Evolutionary conservation across 352 stramenopile genomes (phyloP).

Genomic region (Peronospora farinosa): DNA sequence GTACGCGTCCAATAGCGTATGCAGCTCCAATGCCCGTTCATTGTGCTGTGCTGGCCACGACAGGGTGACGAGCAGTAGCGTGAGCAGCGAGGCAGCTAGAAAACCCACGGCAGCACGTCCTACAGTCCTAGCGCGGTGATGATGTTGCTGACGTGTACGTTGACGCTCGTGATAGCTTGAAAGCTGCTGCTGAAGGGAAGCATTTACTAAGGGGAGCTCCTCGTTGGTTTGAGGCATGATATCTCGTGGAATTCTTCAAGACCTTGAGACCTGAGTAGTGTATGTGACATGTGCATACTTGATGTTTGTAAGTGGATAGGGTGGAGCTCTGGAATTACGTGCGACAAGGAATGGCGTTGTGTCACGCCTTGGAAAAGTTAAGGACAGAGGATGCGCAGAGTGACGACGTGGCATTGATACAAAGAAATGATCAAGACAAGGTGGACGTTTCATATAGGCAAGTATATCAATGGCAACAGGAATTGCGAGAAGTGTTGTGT

Average conservation of each 20-base stretch:
- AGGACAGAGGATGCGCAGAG: conserved; percentile 1
- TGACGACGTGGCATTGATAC: conserved; percentile 17
- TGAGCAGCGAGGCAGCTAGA: conserved; percentile 27
- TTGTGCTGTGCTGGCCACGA: conserved; percentile 32
- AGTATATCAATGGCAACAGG: conserved; percentile 20
- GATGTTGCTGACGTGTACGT: conserved; percentile 16
- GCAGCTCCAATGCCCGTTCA: conserved; percentile 26
- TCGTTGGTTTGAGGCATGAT: conserved; percentile 19
- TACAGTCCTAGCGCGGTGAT: conserved; percentile 21
- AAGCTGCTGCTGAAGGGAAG: conserved; percentile 33
- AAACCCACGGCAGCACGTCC: conserved; percentile 36
- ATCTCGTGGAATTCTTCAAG: background rate
- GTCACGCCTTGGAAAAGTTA: conserved; percentile 11
- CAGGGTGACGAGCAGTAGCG: conserved; percentile 31
- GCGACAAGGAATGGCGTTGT: conserved; percentile 7
- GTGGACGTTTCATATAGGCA: conserved; percentile 12
- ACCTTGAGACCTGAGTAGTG: background rate
- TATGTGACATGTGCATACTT: conserved; percentile 23
- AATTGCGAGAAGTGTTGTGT: conserved; percentile 6
- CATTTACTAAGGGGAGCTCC: conserved; percentile 22
- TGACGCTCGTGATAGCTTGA: conserved; percentile 30
- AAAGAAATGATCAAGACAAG: background rate
- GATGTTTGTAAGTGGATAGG: conserved; percentile 11
- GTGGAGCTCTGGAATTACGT: background rate
- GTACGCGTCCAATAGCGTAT: conserved; percentile 28